Percentiles rank a stretch among this genome's conserved stretches.
These are phyloP conservation scores for Tetraselmis striata DNA, from an alignment of 139 green algal genomes.

Conservation along the genomic window DNA sequence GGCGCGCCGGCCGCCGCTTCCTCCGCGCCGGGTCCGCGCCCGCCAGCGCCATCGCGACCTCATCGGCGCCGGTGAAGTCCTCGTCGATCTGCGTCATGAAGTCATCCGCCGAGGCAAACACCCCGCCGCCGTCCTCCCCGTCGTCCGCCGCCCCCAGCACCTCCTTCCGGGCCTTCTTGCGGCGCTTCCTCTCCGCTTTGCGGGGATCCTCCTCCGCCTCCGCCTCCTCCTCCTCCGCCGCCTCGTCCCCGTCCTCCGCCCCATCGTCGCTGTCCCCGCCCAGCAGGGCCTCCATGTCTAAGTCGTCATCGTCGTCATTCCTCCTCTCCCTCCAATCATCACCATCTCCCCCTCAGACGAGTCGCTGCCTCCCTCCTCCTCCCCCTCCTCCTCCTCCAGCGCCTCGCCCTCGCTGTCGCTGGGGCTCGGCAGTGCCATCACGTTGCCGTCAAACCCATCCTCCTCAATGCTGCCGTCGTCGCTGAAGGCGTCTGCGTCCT, in stretches of 20 bases:
- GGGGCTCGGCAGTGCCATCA: neutral
- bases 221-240: constrained; percentile 1
- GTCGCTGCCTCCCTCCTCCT: neutral
- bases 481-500: neutral
- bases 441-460: neutral
- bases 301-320: no score
- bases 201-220: constrained; percentile 6
- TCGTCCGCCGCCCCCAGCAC: neutral
- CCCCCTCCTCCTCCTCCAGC: neutral
- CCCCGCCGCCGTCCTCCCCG: neutral
- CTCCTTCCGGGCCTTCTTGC: neutral
- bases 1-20: no score
- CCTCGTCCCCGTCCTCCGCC: neutral
- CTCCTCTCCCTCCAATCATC: neutral
- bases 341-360: neutral
- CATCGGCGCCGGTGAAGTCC: neutral
- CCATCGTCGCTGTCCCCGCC: constrained; percentile 8
- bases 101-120: constrained; percentile 57
- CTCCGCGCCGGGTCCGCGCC: no score
- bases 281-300: constrained; percentile 2
- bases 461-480: neutral
- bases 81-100: constrained; percentile 19
- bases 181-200: neutral
- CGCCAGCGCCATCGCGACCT: neutral
- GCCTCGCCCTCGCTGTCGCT: neutral